phyloP scores from a whole-genome alignment of 2,329 filamentous ascomycete genomes.

The Acrodontium crateriforme region DNA sequence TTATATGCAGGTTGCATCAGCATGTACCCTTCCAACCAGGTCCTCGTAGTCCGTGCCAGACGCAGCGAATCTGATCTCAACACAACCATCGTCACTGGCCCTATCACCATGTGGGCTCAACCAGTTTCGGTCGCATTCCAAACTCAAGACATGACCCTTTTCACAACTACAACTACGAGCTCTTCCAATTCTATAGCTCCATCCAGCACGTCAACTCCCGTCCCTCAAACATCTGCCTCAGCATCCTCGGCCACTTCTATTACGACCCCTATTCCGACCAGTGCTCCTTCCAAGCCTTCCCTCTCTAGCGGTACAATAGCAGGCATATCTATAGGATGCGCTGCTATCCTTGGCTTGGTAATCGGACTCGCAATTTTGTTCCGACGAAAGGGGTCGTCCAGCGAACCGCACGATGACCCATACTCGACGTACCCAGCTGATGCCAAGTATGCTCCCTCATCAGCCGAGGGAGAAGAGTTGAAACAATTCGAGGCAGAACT shows the following conservation, averaged over 20 bases:
- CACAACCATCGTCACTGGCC: constrained; percentile 9
- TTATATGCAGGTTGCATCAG: constrained; percentile 10
- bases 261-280: neutral
- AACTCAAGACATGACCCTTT: constrained; percentile 5
- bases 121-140: constrained; percentile 8
- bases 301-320: neutral
- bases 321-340: neutral
- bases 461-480: too few species aligned
- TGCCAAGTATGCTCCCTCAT: too few species aligned
- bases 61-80: constrained; percentile 3
- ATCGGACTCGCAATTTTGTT: neutral
- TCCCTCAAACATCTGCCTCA: too few species aligned
- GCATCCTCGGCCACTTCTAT: neutral
- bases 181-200: neutral
- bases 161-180: constrained; percentile 2
- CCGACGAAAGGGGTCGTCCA: too few species aligned
- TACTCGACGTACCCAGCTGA: too few species aligned
- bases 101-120: constrained; percentile 19
- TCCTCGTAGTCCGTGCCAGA: constrained; percentile 7
- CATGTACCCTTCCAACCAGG: constrained; percentile 2
- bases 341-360: neutral
- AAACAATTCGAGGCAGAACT: too few species aligned
- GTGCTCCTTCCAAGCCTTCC: neutral
- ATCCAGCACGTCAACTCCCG: too few species aligned
- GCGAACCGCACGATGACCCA: too few species aligned